These are phyloP conservation scores for Arabis alpina DNA, from an alignment of 345 rosid genomes.

Conservation along the genomic window DNA sequence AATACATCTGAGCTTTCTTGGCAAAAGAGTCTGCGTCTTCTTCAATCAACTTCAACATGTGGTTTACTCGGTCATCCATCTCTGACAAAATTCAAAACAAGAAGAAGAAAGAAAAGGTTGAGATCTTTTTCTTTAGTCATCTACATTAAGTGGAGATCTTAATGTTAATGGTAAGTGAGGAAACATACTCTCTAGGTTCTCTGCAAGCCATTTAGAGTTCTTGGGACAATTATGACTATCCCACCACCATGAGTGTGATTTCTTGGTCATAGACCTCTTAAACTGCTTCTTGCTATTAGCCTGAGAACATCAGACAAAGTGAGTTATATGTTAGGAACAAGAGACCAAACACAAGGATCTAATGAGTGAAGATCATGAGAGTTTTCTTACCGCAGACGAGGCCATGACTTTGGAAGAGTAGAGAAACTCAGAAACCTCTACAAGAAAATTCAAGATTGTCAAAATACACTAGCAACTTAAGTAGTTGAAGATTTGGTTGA, in stretches of 20 bases:
- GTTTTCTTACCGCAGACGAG: slow-evolving; percentile 39
- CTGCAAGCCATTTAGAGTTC: slow-evolving; percentile 86
- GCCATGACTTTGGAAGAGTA: slow-evolving; percentile 30
- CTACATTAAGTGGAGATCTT: neutral
- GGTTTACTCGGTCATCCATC: slow-evolving; percentile 82
- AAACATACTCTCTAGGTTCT: slow-evolving; percentile 74
- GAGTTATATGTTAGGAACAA: neutral
- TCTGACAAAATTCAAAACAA: slow-evolving; percentile 47
- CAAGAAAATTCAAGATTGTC: slow-evolving; percentile 20
- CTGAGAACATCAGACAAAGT: slow-evolving; percentile 30
- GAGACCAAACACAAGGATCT: slow-evolving; percentile 31
- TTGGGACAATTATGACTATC: slow-evolving; percentile 78
- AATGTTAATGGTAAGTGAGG: neutral
- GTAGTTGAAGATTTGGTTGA: neutral
- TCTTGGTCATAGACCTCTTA: slow-evolving; percentile 56
- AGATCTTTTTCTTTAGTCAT: neutral
- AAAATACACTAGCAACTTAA: neutral
- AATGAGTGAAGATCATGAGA: neutral
- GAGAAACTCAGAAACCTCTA: slow-evolving; percentile 9
- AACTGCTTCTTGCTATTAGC: slow-evolving; percentile 44
- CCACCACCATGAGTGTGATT: slow-evolving; percentile 91
- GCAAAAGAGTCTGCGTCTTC: slow-evolving; percentile 93
- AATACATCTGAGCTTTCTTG: slow-evolving; percentile 89
- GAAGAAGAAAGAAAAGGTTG: slow-evolving; percentile 18
- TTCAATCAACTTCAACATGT: slow-evolving; percentile 80